phyloP scores from a whole-genome alignment of 192 early-diverging fungal species.

The Spizellomyces sp. region DNA sequence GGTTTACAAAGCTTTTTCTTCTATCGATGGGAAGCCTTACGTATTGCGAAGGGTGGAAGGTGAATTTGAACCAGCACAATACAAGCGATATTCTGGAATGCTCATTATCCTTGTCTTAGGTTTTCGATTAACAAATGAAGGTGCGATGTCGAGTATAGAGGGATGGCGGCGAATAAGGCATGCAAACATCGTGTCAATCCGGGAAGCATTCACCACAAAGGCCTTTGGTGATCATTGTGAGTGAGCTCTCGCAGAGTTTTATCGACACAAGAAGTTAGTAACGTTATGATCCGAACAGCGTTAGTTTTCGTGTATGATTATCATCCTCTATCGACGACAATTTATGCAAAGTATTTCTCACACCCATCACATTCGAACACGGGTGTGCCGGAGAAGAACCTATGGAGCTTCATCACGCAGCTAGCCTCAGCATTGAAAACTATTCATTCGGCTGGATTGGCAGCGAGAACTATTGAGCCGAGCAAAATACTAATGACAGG shows the following conservation, averaged over 20 bases:
- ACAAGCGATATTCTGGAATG: background rate
- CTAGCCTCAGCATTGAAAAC: constrained; percentile 75
- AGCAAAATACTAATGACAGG: constrained; percentile 84
- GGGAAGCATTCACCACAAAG: constrained; percentile 94
- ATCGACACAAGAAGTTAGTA: background rate
- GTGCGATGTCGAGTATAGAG: constrained; percentile 82
- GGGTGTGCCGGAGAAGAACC: constrained; percentile 63
- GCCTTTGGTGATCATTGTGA: constrained; percentile 92
- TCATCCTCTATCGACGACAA: constrained; percentile 78
- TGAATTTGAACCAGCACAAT: constrained; percentile 17
- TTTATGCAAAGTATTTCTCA: constrained; percentile 69
- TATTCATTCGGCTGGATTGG: constrained; percentile 82
- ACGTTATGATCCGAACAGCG: constrained; percentile 44
- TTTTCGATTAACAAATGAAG: constrained; percentile 74
- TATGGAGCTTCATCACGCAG: constrained; percentile 86
- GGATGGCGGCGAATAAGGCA: constrained; percentile 82
- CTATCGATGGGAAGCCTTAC: constrained; percentile 84
- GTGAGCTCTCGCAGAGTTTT: constrained; percentile 24
- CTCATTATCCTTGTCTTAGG: constrained; percentile 37
- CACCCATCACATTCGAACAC: background rate
- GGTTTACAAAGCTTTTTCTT: constrained; percentile 85
- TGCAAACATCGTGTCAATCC: constrained; percentile 81
- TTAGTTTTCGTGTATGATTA: constrained; percentile 96
- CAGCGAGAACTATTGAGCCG: constrained; percentile 75
- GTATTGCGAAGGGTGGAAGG: constrained; percentile 82